Base-by-base conservation (phyloP, 2,329 filamentous ascomycete species). In the Diaporthe sp. region DNA sequence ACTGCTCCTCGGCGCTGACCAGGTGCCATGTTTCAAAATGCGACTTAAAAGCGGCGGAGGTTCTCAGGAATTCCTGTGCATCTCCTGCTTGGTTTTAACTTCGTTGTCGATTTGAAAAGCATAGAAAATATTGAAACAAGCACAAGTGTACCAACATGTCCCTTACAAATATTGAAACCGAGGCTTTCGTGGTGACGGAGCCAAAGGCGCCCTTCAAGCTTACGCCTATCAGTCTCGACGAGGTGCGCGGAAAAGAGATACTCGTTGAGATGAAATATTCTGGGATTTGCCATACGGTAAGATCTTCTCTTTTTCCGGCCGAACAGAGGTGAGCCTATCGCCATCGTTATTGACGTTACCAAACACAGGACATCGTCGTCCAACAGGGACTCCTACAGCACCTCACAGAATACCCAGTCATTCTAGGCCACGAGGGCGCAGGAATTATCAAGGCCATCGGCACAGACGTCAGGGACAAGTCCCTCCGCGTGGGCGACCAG, bases 391-490 rank as follows among this genome's bases (percentile, higher is more conserved):
- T 76, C 67, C 77, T 81, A 71, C 79, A 78, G 12, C 58, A 71
- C 10, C 65, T 70, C 2, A 77, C 77, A 28, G 76, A 78, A 42
- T 78, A 80, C 72, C 82, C 82, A 19, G 80, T 80, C n/a, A 79
- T 83, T 34, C 77, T 82, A 3, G 79, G 79, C 9, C 80, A 81
- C 75, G 80, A 81, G 67, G 80, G 79, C 7, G 77, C 78, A 12
- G 80, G 79, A 4, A 78, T 82, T n/a, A 77, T 84, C 37, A 79
- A 80, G 22, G 78, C 79, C 8, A 62, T 83, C 31, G 83, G 83
- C 0, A 76, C 77, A 6, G 53, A 70, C 25, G 78, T 84, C 44
- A 79, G 78, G 57, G 73, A 79, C 55, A 78, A 76, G 10, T 78
- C 79, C 9, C 79, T 85, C 19, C 61, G 57, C 22, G 76, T 79